Evolutionary conservation across 2,329 filamentous ascomycete genomes (phyloP).

Genomic region (Cladosporium velox): DNA sequence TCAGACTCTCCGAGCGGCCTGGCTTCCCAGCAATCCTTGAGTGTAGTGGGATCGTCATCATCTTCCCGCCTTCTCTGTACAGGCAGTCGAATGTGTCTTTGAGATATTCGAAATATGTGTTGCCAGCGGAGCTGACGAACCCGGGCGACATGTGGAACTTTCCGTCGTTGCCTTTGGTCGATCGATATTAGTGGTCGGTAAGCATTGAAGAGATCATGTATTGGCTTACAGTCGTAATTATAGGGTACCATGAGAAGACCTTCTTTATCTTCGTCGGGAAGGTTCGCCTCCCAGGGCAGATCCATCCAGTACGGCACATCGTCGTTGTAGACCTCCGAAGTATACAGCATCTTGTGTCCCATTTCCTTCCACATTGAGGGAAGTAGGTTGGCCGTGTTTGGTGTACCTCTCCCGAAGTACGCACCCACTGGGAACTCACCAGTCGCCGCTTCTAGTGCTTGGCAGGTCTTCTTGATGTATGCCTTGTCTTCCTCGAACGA

Average conservation of each 20-base stretch:
- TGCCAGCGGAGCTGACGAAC: slow-evolving; percentile 43
- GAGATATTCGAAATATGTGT: slow-evolving; percentile 45
- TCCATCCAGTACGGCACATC: slow-evolving; percentile 60
- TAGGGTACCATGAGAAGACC: slow-evolving; percentile 45
- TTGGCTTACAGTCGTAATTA: slow-evolving; percentile 24
- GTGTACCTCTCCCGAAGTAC: slow-evolving; percentile 52
- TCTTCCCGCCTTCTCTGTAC: slow-evolving; percentile 46
- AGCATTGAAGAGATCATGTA: no score
- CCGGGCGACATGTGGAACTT: slow-evolving; percentile 49
- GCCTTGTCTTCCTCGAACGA: slow-evolving; percentile 50
- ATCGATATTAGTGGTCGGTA: not conserved
- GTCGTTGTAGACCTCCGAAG: slow-evolving; percentile 55
- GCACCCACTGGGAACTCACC: slow-evolving; percentile 53
- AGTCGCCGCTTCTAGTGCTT: slow-evolving; percentile 43
- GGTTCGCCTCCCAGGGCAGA: slow-evolving; percentile 50
- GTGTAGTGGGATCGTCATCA: slow-evolving; percentile 48
- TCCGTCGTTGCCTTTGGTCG: slow-evolving; percentile 39
- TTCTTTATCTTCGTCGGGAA: slow-evolving; percentile 39
- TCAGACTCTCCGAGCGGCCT: slow-evolving; percentile 42
- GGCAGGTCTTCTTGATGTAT: slow-evolving; percentile 49
- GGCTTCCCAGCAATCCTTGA: slow-evolving; percentile 46
- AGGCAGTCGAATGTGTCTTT: slow-evolving; percentile 45
- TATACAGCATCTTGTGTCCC: slow-evolving; percentile 50
- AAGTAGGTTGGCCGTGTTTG: slow-evolving; percentile 50
- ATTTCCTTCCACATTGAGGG: slow-evolving; percentile 56